phyloP scores from a whole-genome alignment of 139 green algal species.

The Gonium pectorale region DNA sequence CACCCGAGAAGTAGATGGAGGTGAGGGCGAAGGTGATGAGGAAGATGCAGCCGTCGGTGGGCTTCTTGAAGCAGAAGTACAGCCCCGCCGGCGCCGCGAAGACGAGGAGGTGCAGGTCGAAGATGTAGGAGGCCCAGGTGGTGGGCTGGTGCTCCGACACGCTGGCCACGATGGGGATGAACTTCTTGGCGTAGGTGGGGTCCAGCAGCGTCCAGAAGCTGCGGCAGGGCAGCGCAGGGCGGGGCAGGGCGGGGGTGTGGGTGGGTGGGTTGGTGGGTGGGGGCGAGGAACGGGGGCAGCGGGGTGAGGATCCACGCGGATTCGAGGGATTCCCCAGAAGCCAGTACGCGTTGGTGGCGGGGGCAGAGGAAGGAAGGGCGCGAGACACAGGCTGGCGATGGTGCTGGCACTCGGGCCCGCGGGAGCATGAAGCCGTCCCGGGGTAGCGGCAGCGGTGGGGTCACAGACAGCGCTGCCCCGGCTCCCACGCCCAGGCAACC shows the following conservation, averaged over 20 bases:
- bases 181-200: conserved; percentile 74
- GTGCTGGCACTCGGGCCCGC: too few relatives aligned
- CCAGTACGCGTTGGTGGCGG: too few relatives aligned
- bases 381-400: too few relatives aligned
- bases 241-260: not conserved
- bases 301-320: too few relatives aligned
- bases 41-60: conserved; percentile 63
- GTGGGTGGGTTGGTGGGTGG: not conserved
- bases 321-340: too few relatives aligned
- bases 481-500: too few relatives aligned
- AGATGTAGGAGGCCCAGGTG: conserved; percentile 75
- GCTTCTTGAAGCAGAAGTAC: conserved; percentile 53
- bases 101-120: conserved; percentile 71
- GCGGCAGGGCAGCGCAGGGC: not conserved
- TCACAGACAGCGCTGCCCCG: too few relatives aligned
- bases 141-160: conserved; percentile 78
- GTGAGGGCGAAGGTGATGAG: conserved; percentile 56
- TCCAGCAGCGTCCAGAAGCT: conserved; percentile 72
- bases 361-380: too few relatives aligned
- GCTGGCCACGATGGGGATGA: conserved; percentile 76
- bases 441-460: too few relatives aligned
- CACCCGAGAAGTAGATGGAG: conserved; percentile 62
- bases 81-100: conserved; percentile 48
- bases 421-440: too few relatives aligned
- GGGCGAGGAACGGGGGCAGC: not conserved